Evolutionary conservation across 176 grass and related monocot genomes (phyloP), one percentile per base, ranked within the genome.

Genomic region (Neostapfia colusana): DNA sequence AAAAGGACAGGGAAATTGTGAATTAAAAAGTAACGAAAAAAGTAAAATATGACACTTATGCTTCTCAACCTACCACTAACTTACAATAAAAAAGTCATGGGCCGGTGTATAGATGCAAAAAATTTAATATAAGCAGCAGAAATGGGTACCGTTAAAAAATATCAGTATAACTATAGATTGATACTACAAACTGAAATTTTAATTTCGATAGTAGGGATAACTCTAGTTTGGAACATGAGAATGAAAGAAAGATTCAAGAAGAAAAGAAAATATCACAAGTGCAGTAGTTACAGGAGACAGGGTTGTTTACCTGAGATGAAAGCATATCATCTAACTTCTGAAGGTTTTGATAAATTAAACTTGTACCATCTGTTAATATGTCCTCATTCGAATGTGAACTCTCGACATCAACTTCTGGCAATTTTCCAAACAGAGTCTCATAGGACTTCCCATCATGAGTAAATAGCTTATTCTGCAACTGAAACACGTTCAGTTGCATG

Each of bases 331-430:
- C 83, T 59, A 98, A 79, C 70, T 75, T 86, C 74, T 93, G 68
- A 40, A 98, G 79, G 82, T 98, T 98, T 86, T 90, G 57, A 83
- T 90, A 89, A 26, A 93, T 84, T 78, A 98, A 77, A 66, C 50
- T 79, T 68, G 79, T 88, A 70, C 89, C 87, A 85, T 91, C 82
- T 42, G 44, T 77, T 82, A 75, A 75, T 79, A 88, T 81, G 63
- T 63, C 54, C 55, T 93, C 84, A 25, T 89, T 88, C 95, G 86
- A 93, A 35, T 93, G 44, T 85, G 81, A 67, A 57, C 80, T 88
- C 44, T 86, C 86, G 62, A 59, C 21, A 77, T 90, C 87, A 53
- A 79, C 36, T 68, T 93, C 70, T 61, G 79, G 86, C 80, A 98
- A 81, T 79, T 85, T 91, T 68, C 84, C 53, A 74, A 98, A 93